phyloP scores from a whole-genome alignment of 805 yeast genomes.

The Candida ulmi region DNA sequence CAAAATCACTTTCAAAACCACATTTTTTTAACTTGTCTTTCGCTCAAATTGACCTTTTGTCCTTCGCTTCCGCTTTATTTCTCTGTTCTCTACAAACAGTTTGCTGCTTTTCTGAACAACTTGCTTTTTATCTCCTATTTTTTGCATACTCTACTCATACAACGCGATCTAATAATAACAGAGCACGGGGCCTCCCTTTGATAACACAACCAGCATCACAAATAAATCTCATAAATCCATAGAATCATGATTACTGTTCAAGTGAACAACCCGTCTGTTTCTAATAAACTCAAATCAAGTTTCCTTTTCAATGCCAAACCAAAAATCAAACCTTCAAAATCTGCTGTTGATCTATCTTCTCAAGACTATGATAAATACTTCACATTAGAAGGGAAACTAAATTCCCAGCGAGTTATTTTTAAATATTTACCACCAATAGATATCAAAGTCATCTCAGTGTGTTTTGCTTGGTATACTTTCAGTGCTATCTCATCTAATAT shows the following conservation, averaged over 20 bases:
- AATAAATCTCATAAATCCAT: too few relatives aligned
- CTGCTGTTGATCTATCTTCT: constrained; percentile 15
- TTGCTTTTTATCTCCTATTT: too few relatives aligned
- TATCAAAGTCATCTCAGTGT: constrained; percentile 44
- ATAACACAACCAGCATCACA: too few relatives aligned
- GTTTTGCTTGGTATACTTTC: constrained; percentile 73
- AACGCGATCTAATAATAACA: too few relatives aligned
- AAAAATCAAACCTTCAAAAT: constrained; percentile 22
- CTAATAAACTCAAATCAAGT: background rate
- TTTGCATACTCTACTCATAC: background rate
- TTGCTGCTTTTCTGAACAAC: too few relatives aligned
- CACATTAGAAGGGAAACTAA: constrained; percentile 16
- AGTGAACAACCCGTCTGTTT: background rate
- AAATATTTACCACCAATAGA: constrained; percentile 28
- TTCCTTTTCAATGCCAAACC: background rate
- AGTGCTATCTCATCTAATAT: constrained; percentile 80
- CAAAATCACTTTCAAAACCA: too few relatives aligned
- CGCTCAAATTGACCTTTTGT: too few relatives aligned
- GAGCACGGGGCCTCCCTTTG: too few relatives aligned
- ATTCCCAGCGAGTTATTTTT: constrained; percentile 4
- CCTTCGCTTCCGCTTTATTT: too few relatives aligned
- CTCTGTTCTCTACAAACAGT: too few relatives aligned
- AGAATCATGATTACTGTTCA: background rate
- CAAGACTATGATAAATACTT: constrained; percentile 20
- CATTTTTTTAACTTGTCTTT: too few relatives aligned